These are phyloP conservation scores for Suillus luteus DNA, from an alignment of 768 basidiomycete species.

Conservation along the genomic window DNA sequence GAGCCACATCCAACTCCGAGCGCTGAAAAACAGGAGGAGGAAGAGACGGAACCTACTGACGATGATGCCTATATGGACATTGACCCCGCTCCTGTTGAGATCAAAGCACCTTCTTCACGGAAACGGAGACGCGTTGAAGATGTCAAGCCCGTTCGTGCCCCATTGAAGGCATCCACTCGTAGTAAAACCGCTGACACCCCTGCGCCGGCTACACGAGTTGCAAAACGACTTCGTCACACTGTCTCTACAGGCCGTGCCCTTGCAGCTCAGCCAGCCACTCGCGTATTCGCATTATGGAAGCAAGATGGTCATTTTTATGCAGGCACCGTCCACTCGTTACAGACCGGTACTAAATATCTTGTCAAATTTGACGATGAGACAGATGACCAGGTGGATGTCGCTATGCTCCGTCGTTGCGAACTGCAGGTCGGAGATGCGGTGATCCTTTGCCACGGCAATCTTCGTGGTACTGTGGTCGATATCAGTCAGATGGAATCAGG, in stretches of 20 bases:
- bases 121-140: constrained; percentile 48
- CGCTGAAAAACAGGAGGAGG: constrained; percentile 38
- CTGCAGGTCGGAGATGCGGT: constrained; percentile 61
- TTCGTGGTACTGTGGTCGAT: constrained; percentile 34
- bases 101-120: constrained; percentile 25
- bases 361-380: constrained; percentile 72
- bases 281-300: constrained; percentile 74
- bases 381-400: constrained; percentile 46
- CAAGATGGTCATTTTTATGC: constrained; percentile 60
- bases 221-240: constrained; percentile 44
- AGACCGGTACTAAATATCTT: constrained; percentile 37
- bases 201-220: constrained; percentile 35
- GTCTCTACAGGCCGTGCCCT: constrained; percentile 25
- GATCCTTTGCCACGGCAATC: constrained; percentile 34
- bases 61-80: constrained; percentile 43
- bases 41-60: constrained; percentile 43
- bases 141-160: constrained; percentile 25
- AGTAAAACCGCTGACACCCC: constrained; percentile 29
- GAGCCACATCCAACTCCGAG: constrained; percentile 15
- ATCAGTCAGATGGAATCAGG: constrained; percentile 33
- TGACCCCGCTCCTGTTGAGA: constrained; percentile 32
- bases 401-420: constrained; percentile 54
- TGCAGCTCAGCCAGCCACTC: constrained; percentile 40
- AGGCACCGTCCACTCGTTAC: constrained; percentile 50
- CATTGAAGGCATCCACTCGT: constrained; percentile 28